Conservation (phyloP, 75 land plant species). For the Pinus tabuliformis region DNA sequence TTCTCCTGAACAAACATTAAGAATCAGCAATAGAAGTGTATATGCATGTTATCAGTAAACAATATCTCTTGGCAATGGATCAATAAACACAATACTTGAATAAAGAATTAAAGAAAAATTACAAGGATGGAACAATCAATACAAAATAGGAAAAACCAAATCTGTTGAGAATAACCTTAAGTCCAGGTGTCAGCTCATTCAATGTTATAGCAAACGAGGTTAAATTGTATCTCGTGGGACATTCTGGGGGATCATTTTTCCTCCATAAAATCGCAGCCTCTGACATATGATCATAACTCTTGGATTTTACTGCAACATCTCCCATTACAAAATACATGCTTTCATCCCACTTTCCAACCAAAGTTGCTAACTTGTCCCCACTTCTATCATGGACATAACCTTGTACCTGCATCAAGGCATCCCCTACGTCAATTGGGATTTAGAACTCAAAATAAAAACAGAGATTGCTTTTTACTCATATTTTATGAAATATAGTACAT, state of each 20-base stretch:
- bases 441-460: neutral
- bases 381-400: slow-evolving; percentile 46
- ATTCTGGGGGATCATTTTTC: slow-evolving; percentile 25
- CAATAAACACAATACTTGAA: neutral
- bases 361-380: slow-evolving; percentile 46
- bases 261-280: slow-evolving; percentile 49
- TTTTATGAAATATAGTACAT: neutral
- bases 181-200: slow-evolving; percentile 56
- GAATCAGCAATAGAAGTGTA: slow-evolving; percentile 16
- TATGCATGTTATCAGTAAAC: neutral
- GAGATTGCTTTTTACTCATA: neutral
- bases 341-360: slow-evolving; percentile 60
- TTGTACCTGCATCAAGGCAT: slow-evolving; percentile 30
- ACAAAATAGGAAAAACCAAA: slow-evolving; percentile 4
- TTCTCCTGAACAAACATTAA: slow-evolving; percentile 57
- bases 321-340: slow-evolving; percentile 46
- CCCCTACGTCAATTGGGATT: neutral
- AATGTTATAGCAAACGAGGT: slow-evolving; percentile 48
- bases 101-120: neutral
- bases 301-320: slow-evolving; percentile 29
- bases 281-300: slow-evolving; percentile 35
- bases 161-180: slow-evolving; percentile 24
- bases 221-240: slow-evolving; percentile 46
- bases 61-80: neutral
- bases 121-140: neutral